Base-by-base conservation (phyloP, 495 filamentous ascomycete genomes). In the Neurospora sublineolata region DNA sequence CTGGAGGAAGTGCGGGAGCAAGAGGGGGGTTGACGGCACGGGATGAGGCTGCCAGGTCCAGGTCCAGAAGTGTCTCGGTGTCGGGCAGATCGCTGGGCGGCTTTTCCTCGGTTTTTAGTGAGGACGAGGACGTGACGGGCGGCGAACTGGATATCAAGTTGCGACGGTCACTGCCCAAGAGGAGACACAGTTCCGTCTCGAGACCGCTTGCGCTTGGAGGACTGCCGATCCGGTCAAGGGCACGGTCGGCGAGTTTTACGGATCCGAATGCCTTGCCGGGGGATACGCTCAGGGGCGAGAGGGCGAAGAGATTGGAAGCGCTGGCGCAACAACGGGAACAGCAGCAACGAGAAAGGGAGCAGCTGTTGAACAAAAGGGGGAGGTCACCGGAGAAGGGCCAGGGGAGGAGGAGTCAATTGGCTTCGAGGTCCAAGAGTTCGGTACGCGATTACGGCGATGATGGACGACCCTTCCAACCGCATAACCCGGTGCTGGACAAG, bases 401-500 rank as follows among this genome's bases (percentile, higher is more conserved):
- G 7, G 52, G 52, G 52, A 64, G 52, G 6, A 64, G 27, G 23
- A 64, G 52, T 33, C 52, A 64, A 10, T 64, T 64, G 52, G 27
- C 27, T 33, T 64, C 52, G 14, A 33, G 52, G 7, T 64, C 52
- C 0, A 64, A 64, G 23, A 64, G 52, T 18, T 64, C 52, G 27
- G 3, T 33, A 9, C 52, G 52, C 2, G 52, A 64, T 1, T 64
- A 64, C 23, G 52, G 23, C 12, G 23, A 60, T 16, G 52, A 60
- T 8, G 52, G 52, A 1, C 52, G 12, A 38, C 73, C 72, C n/a
- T 67, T 70, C 39, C 72, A 72, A 67, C 52, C 70, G 33, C 68
- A 75, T 42, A 20, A 68, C 0, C 75, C 73, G 8, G 37, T 68
- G 23, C 44, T 69, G 30, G 70, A 77, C 30, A 72, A 40, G 52